These are phyloP conservation scores for Leccinum boreale DNA, from an alignment of 768 basidiomycete species.

Conservation along the genomic window DNA sequence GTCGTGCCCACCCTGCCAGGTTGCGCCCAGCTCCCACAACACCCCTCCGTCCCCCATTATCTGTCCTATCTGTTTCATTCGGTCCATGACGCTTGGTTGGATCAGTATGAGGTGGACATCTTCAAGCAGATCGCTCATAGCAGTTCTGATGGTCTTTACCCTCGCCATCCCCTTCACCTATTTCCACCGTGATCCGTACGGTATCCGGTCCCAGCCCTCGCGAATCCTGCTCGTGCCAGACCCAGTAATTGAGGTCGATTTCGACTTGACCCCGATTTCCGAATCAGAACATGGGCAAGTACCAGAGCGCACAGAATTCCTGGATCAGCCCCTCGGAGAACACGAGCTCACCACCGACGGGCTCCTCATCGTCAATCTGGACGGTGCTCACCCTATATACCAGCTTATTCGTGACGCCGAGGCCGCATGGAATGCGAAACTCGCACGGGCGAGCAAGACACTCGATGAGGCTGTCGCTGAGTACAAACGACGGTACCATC, in stretches of 20 bases:
- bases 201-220: too few relatives aligned
- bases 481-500: conserved; percentile 34
- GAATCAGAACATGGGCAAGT: neutral
- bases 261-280: neutral
- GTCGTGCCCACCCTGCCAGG: neutral
- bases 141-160: neutral
- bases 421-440: conserved; percentile 35
- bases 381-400: conserved; percentile 43
- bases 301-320: neutral
- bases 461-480: conserved; percentile 37
- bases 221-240: neutral
- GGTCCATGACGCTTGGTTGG: neutral
- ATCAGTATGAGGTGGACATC: neutral
- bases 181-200: neutral
- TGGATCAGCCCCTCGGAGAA: neutral
- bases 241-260: neutral
- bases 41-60: neutral
- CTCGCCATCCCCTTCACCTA: neutral
- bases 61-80: neutral
- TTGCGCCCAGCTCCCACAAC: neutral
- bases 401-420: conserved; percentile 39
- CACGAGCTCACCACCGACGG: conserved; percentile 30
- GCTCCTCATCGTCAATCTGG: conserved; percentile 32
- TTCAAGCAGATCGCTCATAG: neutral
- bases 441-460: conserved; percentile 33